Evolutionary conservation across 768 basidiomycete genomes (phyloP).

Genomic region (Harrya chromipes): DNA sequence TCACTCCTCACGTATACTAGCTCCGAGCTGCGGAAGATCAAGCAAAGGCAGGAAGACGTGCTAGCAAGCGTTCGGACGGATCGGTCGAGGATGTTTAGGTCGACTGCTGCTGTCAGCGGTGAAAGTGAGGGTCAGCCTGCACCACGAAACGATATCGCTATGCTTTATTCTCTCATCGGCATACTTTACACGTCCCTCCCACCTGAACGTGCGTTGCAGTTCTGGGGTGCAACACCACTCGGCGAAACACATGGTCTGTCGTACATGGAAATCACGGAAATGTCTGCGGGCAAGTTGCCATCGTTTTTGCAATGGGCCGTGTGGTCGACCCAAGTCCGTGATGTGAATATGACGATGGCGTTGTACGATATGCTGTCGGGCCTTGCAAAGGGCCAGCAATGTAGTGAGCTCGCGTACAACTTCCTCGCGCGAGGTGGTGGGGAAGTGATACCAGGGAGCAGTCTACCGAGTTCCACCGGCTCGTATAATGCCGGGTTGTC

Average conservation of each 20-base stretch:
- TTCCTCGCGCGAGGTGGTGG: constrained; percentile 78
- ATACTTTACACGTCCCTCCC: constrained; percentile 73
- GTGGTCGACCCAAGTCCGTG: constrained; percentile 76
- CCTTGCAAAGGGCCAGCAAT: constrained; percentile 77
- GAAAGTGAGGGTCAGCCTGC: constrained; percentile 42
- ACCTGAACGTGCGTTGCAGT: constrained; percentile 75
- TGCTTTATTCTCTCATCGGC: constrained; percentile 80
- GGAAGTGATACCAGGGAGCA: constrained; percentile 62
- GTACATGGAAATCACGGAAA: constrained; percentile 60
- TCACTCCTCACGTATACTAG: constrained; percentile 73
- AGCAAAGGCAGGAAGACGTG: constrained; percentile 86
- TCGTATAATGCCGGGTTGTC: constrained; percentile 47
- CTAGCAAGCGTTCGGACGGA: constrained; percentile 66
- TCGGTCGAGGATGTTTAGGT: constrained; percentile 51
- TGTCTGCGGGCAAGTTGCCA: constrained; percentile 59
- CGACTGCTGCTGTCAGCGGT: constrained; percentile 40
- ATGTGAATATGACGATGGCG: constrained; percentile 70
- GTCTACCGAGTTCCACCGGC: constrained; percentile 36
- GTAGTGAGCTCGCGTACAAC: constrained; percentile 85
- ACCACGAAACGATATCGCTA: constrained; percentile 81
- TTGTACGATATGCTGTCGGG: constrained; percentile 89
- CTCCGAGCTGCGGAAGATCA: constrained; percentile 80
- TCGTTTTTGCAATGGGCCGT: constrained; percentile 89
- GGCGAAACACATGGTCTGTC: constrained; percentile 39
- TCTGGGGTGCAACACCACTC: constrained; percentile 70